A percentile compares a stretch with the other conserved stretches of the same genome.
Conservation (phyloP, 495 filamentous ascomycete species). For the Aspergillus leporis region DNA sequence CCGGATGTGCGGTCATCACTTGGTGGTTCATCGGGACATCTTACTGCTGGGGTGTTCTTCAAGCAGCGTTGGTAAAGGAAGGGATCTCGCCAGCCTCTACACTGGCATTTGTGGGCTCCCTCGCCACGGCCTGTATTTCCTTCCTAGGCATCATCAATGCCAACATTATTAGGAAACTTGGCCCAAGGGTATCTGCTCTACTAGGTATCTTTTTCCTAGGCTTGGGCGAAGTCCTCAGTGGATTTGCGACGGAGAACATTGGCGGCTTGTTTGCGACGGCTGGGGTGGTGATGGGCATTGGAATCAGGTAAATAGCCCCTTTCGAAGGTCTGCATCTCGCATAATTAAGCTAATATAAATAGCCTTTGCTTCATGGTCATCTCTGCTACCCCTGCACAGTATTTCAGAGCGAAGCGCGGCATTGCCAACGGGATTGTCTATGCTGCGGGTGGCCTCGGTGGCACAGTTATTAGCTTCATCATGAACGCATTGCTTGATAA, state of each 20-base stretch:
- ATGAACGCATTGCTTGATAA: slow-evolving; percentile 45
- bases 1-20: slow-evolving; percentile 48
- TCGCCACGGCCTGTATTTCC: slow-evolving; percentile 48
- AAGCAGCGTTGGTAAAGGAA: slow-evolving; percentile 51
- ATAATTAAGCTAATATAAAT: slow-evolving; percentile 25
- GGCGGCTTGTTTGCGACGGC: slow-evolving; percentile 56
- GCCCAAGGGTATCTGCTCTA: slow-evolving; percentile 44
- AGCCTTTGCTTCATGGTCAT: slow-evolving; percentile 37
- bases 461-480: slow-evolving; percentile 49
- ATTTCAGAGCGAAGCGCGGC: slow-evolving; percentile 54
- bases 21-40: slow-evolving; percentile 57
- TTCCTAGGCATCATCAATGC: slow-evolving; percentile 51
- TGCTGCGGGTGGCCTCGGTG: slow-evolving; percentile 54
- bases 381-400: slow-evolving; percentile 52
- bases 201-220: slow-evolving; percentile 49
- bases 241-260: slow-evolving; percentile 50
- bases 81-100: slow-evolving; percentile 48
- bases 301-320: slow-evolving; percentile 39
- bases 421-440: slow-evolving; percentile 59
- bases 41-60: slow-evolving; percentile 60
- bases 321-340: background rate
- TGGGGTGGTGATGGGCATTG: slow-evolving; percentile 55
- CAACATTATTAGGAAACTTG: slow-evolving; percentile 49
- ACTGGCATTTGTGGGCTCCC: slow-evolving; percentile 57
- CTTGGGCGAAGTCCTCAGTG: slow-evolving; percentile 47